Base-by-base conservation (phyloP, 2,329 filamentous ascomycete species). In the Aspergillus eucalypticola region DNA sequence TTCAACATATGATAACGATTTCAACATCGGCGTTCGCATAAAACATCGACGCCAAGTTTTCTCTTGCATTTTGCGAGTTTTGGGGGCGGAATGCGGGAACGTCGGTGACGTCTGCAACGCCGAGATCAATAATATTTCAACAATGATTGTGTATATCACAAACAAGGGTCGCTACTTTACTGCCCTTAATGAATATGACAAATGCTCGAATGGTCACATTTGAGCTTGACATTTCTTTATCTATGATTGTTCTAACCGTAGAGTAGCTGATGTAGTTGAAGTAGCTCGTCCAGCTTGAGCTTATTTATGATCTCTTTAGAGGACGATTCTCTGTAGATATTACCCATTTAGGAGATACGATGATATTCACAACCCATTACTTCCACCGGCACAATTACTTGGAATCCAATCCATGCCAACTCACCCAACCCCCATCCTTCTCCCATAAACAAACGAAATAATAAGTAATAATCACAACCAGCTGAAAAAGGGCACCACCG, bases 401-500 rank as follows among this genome's bases (percentile, higher is more conserved):
- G 32, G 15, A 13, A 13, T 25, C 13, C 3, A 7, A 27, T 17
- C 10, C 23, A 49, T n/a, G 29, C 44, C 8, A 10, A 27, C 0
- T n/a, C 23, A 48, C 8, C 44, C 46, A 38, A 52, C 15, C 55
- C 17, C 38, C 23, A 44, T 19, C n/a, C 23, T 15, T 39, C 41
- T 13, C 8, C n/a, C 29, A 17, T 29, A 39, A 38, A 42, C 8
- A 17, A 10, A 41, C 54, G 51, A 39, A 54, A 38, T 19, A 49
- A n/a, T 15, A 57, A 21, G 11, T 32, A 35, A 52, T 27, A 11
- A 29, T 72, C 61, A 78, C 66, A 79, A 59, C 71, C 72, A 76
- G 8, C 66, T 52, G 61, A 85, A 67, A 23, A 83, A 83, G 23
- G 88, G 88, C 68, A 90, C 82, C 27, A 94, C 85, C 5, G 91